Evolutionary conservation across 805 yeast genomes (phyloP).

Genomic region (Cyberlindnera japonica): DNA sequence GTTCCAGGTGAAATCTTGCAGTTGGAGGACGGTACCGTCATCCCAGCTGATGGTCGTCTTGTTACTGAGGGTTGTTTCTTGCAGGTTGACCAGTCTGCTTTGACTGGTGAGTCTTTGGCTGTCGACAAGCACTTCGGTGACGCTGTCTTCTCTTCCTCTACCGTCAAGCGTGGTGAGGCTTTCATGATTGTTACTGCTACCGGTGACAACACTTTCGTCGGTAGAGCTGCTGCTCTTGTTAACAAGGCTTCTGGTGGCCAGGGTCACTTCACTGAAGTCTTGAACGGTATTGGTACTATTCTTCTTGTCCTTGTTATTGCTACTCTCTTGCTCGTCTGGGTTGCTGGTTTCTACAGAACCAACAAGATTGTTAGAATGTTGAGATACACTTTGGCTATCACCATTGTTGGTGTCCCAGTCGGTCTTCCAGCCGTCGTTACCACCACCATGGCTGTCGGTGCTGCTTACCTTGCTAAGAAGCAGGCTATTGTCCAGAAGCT

Average conservation of each 20-base stretch:
- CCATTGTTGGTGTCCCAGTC: slow-evolving; percentile 97
- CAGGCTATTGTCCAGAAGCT: slow-evolving; percentile 96
- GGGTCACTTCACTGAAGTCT: slow-evolving; percentile 96
- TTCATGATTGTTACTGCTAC: slow-evolving; percentile 92
- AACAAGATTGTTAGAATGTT: slow-evolving; percentile 80
- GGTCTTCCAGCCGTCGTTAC: slow-evolving; percentile 98
- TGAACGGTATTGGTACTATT: slow-evolving; percentile 95
- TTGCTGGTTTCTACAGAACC: slow-evolving; percentile 91
- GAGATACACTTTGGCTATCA: slow-evolving; percentile 90
- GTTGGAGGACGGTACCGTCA: slow-evolving; percentile 88
- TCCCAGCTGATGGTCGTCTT: slow-evolving; percentile 90
- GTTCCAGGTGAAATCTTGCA: slow-evolving; percentile 95
- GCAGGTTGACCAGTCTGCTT: slow-evolving; percentile 94
- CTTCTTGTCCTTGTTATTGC: slow-evolving; percentile 83
- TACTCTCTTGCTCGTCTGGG: slow-evolving; percentile 87
- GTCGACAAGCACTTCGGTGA: slow-evolving; percentile 91
- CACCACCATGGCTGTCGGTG: slow-evolving; percentile 99
- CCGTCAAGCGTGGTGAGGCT: slow-evolving; percentile 94
- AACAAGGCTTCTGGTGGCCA: slow-evolving; percentile 89
- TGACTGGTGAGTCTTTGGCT: slow-evolving; percentile 96
- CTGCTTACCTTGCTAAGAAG: slow-evolving; percentile 96
- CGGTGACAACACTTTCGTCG: slow-evolving; percentile 93
- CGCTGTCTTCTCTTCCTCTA: slow-evolving; percentile 84
- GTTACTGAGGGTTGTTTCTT: slow-evolving; percentile 81
- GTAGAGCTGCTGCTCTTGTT: slow-evolving; percentile 96